These are phyloP conservation scores for Xylaria sp. DNA, from an alignment of 2,329 filamentous ascomycete genomes.

Conservation along the genomic window DNA sequence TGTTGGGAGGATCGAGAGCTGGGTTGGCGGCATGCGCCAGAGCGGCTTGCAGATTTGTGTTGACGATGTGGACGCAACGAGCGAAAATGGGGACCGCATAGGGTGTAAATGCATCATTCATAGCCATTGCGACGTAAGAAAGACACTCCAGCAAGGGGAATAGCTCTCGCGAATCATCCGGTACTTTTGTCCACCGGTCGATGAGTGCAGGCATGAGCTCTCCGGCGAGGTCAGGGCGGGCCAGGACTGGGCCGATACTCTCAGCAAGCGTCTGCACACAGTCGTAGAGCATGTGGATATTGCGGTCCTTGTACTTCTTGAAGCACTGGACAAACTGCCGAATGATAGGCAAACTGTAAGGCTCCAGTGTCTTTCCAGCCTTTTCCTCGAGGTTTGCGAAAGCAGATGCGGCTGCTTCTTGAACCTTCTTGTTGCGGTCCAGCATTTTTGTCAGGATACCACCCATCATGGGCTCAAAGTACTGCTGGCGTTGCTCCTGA, in stretches of 20 bases:
- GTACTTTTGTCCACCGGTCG: slow-evolving; percentile 77
- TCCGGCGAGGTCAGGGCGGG: slow-evolving; percentile 73
- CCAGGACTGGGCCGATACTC: slow-evolving; percentile 75
- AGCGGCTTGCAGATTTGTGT: slow-evolving; percentile 80
- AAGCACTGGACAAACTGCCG: slow-evolving; percentile 92
- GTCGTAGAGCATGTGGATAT: slow-evolving; percentile 98
- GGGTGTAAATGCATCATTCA: slow-evolving; percentile 74
- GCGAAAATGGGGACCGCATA: slow-evolving; percentile 83
- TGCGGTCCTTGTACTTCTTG: slow-evolving; percentile 92
- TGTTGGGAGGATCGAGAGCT: slow-evolving; percentile 73
- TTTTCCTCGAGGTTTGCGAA: slow-evolving; percentile 96
- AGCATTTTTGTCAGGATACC: slow-evolving; percentile 92
- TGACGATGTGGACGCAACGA: slow-evolving; percentile 86
- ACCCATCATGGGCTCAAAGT: slow-evolving; percentile 95
- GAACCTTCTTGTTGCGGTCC: slow-evolving; percentile 95
- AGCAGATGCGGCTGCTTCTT: slow-evolving; percentile 90
- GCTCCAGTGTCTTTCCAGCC: slow-evolving; percentile 71
- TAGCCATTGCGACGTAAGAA: slow-evolving; percentile 84
- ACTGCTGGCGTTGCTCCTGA: slow-evolving; percentile 62
- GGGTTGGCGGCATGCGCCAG: slow-evolving; percentile 64
- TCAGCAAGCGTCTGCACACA: slow-evolving; percentile 96
- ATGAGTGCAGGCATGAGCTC: slow-evolving; percentile 92
- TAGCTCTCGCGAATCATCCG: slow-evolving; percentile 84
- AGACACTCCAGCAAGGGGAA: slow-evolving; percentile 95
- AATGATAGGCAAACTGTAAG: slow-evolving; percentile 85